Evolutionary conservation across 345 rosid genomes (phyloP).

Genomic region (Orychophragmus violaceus): DNA sequence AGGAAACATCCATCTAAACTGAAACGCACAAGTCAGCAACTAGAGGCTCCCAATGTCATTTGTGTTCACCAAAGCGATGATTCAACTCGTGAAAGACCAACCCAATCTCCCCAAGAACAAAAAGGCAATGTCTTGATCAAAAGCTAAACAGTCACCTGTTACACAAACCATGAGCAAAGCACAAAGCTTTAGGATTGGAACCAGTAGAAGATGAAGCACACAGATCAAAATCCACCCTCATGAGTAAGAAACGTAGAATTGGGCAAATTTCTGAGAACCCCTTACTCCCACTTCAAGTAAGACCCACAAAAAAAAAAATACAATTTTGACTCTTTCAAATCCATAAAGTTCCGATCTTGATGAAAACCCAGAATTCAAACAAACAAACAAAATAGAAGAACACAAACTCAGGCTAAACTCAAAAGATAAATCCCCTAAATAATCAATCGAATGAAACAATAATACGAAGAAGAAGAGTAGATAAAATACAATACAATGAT

Average conservation of each 20-base stretch:
- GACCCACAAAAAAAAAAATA: constrained; percentile 1
- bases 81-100: neutral
- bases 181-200: neutral
- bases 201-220: too few relatives aligned
- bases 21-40: constrained; percentile 25
- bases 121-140: neutral
- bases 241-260: neutral
- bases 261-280: neutral
- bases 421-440: too few relatives aligned
- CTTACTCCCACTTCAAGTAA: constrained; percentile 5
- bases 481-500: neutral
- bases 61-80: neutral
- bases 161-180: neutral
- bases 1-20: constrained; percentile 62
- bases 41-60: constrained; percentile 3
- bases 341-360: constrained; percentile 7
- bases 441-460: too few relatives aligned
- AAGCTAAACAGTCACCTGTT: constrained; percentile 8
- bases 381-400: too few relatives aligned
- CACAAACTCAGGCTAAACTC: too few relatives aligned
- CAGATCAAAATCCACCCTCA: neutral
- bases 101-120: too few relatives aligned
- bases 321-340: constrained; percentile 14
- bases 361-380: too few relatives aligned
- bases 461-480: neutral